Conservation (phyloP, 2,329 filamentous ascomycete species). For the Arachnomyces sp. region DNA sequence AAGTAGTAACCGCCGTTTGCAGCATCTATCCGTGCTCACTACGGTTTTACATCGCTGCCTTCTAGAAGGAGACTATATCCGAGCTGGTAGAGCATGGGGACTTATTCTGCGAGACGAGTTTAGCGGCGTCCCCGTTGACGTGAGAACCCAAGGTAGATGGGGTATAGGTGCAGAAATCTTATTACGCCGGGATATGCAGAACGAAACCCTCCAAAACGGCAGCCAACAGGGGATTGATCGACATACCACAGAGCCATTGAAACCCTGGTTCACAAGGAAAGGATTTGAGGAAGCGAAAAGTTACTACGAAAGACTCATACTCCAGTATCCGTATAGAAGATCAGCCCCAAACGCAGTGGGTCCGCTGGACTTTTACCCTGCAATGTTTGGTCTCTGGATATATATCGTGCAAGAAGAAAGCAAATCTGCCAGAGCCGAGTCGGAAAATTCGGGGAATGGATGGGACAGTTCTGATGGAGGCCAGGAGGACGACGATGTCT, state of each 20-base stretch:
- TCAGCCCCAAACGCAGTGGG: constrained; percentile 52
- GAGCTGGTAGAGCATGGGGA: constrained; percentile 68
- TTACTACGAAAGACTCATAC: constrained; percentile 72
- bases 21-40: constrained; percentile 60
- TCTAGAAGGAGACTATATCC: constrained; percentile 59
- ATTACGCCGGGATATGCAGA: constrained; percentile 47
- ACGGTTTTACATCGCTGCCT: constrained; percentile 67
- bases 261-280: constrained; percentile 33
- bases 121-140: constrained; percentile 53
- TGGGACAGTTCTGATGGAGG: constrained; percentile 26
- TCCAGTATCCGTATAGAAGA: constrained; percentile 66
- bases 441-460: constrained; percentile 23
- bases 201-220: constrained; percentile 10
- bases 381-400: constrained; percentile 73
- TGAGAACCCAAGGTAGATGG: constrained; percentile 67
- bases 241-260: neutral
- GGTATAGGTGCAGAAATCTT: constrained; percentile 77
- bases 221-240: constrained; percentile 3
- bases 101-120: constrained; percentile 60
- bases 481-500: constrained; percentile 12
- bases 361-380: constrained; percentile 71
- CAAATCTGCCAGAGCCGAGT: constrained; percentile 35
- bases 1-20: constrained; percentile 32
- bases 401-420: constrained; percentile 63
- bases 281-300: constrained; percentile 53